These are phyloP conservation scores for Lodderomyces metapsilosis DNA, from an alignment of 1,139 yeast genomes.

Conservation along the genomic window DNA sequence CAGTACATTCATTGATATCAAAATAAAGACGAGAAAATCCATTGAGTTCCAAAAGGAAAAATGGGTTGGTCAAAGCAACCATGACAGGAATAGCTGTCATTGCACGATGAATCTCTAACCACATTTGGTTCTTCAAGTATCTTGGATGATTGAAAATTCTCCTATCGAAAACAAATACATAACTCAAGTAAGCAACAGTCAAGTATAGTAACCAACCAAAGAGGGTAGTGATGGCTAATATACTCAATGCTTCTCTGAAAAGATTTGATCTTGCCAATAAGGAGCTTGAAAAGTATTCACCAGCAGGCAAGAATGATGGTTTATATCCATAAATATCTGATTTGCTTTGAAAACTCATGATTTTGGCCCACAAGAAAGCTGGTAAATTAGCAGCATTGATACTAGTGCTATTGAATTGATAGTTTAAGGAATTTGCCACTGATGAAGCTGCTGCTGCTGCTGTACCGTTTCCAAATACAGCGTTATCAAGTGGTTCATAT, in stretches of 20 bases:
- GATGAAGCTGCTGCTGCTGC: background rate
- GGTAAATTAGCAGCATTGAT: slow-evolving; percentile 15
- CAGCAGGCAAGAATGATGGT: slow-evolving; percentile 40
- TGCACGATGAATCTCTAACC: slow-evolving; percentile 78
- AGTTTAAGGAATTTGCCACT: background rate
- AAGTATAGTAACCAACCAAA: slow-evolving; percentile 86
- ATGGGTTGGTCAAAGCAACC: slow-evolving; percentile 85
- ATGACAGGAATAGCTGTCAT: slow-evolving; percentile 78
- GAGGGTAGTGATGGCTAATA: slow-evolving; percentile 69
- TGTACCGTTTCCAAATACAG: background rate
- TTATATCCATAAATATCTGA: slow-evolving; percentile 39
- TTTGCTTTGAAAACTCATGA: slow-evolving; percentile 28
- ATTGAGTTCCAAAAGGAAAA: slow-evolving; percentile 78
- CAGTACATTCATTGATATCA: slow-evolving; percentile 58
- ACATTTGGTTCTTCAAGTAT: slow-evolving; percentile 88
- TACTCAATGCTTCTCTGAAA: slow-evolving; percentile 65
- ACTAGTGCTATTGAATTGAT: slow-evolving; percentile 4
- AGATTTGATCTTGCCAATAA: slow-evolving; percentile 68
- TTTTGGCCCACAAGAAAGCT: slow-evolving; percentile 12
- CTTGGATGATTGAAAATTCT: slow-evolving; percentile 93
- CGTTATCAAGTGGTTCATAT: slow-evolving; percentile 1
- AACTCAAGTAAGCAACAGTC: slow-evolving; percentile 72
- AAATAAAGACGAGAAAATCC: slow-evolving; percentile 82
- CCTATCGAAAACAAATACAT: slow-evolving; percentile 76
- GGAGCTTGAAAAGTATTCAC: slow-evolving; percentile 58